Base-by-base conservation (phyloP, 192 early-diverging fungal species). In the Coemansia sp. region DNA sequence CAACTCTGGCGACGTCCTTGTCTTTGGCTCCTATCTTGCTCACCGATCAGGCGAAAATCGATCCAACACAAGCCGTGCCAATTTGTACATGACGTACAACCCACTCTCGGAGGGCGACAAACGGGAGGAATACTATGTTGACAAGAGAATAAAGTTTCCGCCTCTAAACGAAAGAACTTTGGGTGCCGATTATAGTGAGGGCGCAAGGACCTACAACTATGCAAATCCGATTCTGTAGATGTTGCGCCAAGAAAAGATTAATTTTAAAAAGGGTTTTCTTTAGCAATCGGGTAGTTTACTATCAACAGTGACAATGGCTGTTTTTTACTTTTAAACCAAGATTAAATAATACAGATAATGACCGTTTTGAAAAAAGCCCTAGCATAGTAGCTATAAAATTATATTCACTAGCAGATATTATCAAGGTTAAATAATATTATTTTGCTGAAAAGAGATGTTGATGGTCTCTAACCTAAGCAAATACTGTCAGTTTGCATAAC, bases 21-120 rank as follows among this genome's bases (percentile, higher is more conserved):
- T 89, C 19, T 89, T 89, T 85, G 86, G 86, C 56, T 85, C 85
- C n/a, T 87, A 87, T 52, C 67, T 89, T n/a, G 86, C 86, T 6
- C 86, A 89, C 65, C 77, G 70, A 39, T 86, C 85, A 5, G 84
- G 79, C 23, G 74, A 76, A 23, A 89, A 89, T 57, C 69, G 40
- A 23, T 86, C 86, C 11, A 65, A 78, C 2, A 63, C 67, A 37
- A 77, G 84, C 61, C 84, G 87, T 26, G 81, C 80, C 16, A 86
- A 86, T 48, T 72, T 87, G 10, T 89, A 87, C 65, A 79, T 89
- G 81, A 89, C 87, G 0, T 89, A 87, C 65, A 89, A 87, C 39
- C 82, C 85, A 44, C 60, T 80, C 0, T 74, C 67, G 11, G 85
- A 87, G 50, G 87, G 87, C 61, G 85, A 89, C 60, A 79, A 73